Conservation (phyloP, 1,284 basidiomycete species). For the Fomitopsis schrenkii region DNA sequence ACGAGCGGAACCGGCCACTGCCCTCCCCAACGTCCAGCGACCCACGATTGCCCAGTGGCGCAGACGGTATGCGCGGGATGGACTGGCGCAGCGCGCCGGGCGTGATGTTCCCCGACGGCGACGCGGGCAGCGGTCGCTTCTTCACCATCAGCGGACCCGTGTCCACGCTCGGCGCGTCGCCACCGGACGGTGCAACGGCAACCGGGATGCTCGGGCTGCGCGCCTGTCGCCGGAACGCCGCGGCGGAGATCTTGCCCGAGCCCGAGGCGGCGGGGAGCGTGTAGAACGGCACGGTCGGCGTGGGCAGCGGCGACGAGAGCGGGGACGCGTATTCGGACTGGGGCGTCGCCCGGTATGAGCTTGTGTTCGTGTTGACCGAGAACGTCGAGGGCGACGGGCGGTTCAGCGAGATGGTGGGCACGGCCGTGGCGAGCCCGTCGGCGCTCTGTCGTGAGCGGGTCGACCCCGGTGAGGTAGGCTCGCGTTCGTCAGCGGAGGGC, state of each 20-base stretch:
- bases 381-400: constrained; percentile 23
- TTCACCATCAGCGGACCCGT: constrained; percentile 45
- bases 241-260: constrained; percentile 60
- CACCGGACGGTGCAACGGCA: neutral
- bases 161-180: constrained; percentile 27
- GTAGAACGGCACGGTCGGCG: constrained; percentile 14
- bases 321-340: constrained; percentile 30
- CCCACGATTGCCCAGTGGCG: constrained; percentile 18
- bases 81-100: constrained; percentile 14
- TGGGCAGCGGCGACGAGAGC: constrained; percentile 20
- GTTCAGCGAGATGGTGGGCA: constrained; percentile 6
- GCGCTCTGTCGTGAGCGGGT: constrained; percentile 13
- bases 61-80: constrained; percentile 12
- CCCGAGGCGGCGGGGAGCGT: constrained; percentile 18
- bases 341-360: constrained; percentile 31
- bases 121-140: constrained; percentile 40
- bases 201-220: constrained; percentile 29
- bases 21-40: constrained; percentile 2
- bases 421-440: constrained; percentile 5
- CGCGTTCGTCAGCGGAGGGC: constrained; percentile 1
- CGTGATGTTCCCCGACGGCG: constrained; percentile 31
- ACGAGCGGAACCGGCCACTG: neutral
- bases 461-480: constrained; percentile 5
- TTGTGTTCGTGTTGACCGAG: constrained; percentile 16
- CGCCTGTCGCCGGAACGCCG: constrained; percentile 63